A percentile compares a stretch with the other conserved stretches of the same genome.
Evolutionary conservation across 2,329 filamentous ascomycete species (phyloP).

Genomic region (Fusarium sp.): DNA sequence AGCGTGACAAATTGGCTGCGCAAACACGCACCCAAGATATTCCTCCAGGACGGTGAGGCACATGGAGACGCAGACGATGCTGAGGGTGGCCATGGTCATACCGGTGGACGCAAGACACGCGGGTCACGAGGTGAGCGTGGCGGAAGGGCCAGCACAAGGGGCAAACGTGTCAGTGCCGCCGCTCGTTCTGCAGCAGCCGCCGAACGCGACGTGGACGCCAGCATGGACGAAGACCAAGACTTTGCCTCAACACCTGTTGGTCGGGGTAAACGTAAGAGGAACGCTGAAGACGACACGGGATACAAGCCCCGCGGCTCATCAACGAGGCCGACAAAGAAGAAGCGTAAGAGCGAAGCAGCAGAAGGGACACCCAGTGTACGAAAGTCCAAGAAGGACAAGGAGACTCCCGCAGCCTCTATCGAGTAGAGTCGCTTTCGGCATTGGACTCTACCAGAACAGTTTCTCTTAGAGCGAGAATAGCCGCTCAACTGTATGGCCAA

Average conservation of each 20-base stretch:
- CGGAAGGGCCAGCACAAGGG: conserved; percentile 57
- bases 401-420: conserved; percentile 42
- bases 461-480: conserved; percentile 14
- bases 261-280: conserved; percentile 66
- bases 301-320: conserved; percentile 71
- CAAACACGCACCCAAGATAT: conserved; percentile 85
- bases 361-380: conserved; percentile 54
- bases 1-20: conserved; percentile 97
- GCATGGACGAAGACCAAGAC: conserved; percentile 58
- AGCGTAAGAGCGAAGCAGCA: conserved; percentile 67
- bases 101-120: conserved; percentile 54
- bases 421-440: conserved; percentile 47
- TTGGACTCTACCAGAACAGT: background rate
- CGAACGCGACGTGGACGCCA: conserved; percentile 52
- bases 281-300: conserved; percentile 68
- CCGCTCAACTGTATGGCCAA: conserved; percentile 7
- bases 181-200: conserved; percentile 42
- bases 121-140: conserved; percentile 52
- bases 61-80: conserved; percentile 58
- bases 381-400: conserved; percentile 55
- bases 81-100: conserved; percentile 46
- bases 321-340: conserved; percentile 68
- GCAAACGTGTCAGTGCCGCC: conserved; percentile 53
- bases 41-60: conserved; percentile 77
- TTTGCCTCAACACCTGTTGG: conserved; percentile 52